Conservation (phyloP, 352 stramenopile genomes). For the Pythium scleroteichum region DNA sequence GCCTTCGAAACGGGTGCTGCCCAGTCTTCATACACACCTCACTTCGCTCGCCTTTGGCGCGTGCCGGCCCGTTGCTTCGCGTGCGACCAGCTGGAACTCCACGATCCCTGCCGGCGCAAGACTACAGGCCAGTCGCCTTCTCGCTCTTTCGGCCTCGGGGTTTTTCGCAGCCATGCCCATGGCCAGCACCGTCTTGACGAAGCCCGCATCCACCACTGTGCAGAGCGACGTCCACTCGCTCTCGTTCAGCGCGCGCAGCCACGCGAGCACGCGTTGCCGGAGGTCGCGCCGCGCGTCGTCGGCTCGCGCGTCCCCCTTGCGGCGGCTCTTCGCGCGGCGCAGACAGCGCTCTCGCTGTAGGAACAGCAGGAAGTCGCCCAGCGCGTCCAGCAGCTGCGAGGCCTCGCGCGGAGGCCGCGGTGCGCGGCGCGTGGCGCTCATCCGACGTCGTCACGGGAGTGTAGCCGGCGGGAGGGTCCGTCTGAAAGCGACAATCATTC, state of each 20-base stretch:
- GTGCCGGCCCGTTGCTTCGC: background rate
- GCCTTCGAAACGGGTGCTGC: no score
- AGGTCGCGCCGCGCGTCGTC: constrained; percentile 23
- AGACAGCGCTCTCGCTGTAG: constrained; percentile 30
- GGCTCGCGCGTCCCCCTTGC: constrained; percentile 3
- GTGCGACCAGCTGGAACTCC: constrained; percentile 61
- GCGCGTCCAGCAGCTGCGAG: constrained; percentile 31
- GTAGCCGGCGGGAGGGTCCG: background rate
- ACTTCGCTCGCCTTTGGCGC: constrained; percentile 1
- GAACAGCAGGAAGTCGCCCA: constrained; percentile 62
- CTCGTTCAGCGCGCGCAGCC: constrained; percentile 43
- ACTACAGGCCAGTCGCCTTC: constrained; percentile 7
- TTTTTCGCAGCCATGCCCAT: constrained; percentile 48
- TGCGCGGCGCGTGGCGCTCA: background rate
- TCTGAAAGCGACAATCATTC: constrained; percentile 20
- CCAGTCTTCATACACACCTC: no score
- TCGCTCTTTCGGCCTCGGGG: constrained; percentile 19
- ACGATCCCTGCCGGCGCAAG: constrained; percentile 25
- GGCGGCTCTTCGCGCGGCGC: constrained; percentile 11
- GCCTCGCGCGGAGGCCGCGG: constrained; percentile 7
- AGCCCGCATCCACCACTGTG: constrained; percentile 59
- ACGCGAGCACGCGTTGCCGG: constrained; percentile 47
- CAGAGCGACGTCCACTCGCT: constrained; percentile 62
- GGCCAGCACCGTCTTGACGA: constrained; percentile 79
- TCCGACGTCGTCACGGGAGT: background rate